Evolutionary conservation across 2,329 filamentous ascomycete genomes (phyloP), one percentile per base, ranked within the genome.

Genomic region (Nakataea oryzae): DNA sequence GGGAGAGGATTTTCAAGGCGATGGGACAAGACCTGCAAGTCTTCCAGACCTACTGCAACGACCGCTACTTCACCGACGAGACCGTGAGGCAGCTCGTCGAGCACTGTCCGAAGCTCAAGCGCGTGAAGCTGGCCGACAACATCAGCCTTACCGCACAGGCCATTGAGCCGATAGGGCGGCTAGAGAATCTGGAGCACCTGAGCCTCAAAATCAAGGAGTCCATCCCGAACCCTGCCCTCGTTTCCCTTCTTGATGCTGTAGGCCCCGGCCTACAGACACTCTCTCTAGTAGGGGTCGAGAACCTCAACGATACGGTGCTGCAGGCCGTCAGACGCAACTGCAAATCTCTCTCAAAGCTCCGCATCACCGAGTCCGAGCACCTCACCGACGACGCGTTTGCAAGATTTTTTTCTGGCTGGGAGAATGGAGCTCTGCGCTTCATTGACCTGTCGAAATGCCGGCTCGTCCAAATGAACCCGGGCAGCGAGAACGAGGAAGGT

Each of bases 111-210:
- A 81, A 85, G 27, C 78, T 97, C 17, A 79, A 79, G 58, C 86
- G 89, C 3, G 78, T 97, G 60, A 97, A 96, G 74, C 78, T 97
- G 47, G 86, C 86, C 67, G 85, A 91, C 69, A 96, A 95, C 72
- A 89, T 91, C 69, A 77, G 83, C 4, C 85, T 97, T 54, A 81
- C 83, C 2, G 74, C 80, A 0, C 41, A 50, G 41, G 41, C 41
- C 17, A n/a, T 50, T 1, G 41, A 50, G 21, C 41, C 41, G 21
- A 50, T 50, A 2, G 41, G 41, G 6, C 41, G 24, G 11, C 71
- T 96, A 54, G 68, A 78, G 14, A 78, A 80, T 0, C 82, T 97
- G 1, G 78, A 90, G 69, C 89, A 96, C 70, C 76, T 97, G 6
- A 88, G 90, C 5, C 79, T 97, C 11, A 83, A 89, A 62, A 79